These are phyloP conservation scores for Coniochaeta sp. DNA, from an alignment of 2,329 filamentous ascomycete genomes.

Conservation along the genomic window DNA sequence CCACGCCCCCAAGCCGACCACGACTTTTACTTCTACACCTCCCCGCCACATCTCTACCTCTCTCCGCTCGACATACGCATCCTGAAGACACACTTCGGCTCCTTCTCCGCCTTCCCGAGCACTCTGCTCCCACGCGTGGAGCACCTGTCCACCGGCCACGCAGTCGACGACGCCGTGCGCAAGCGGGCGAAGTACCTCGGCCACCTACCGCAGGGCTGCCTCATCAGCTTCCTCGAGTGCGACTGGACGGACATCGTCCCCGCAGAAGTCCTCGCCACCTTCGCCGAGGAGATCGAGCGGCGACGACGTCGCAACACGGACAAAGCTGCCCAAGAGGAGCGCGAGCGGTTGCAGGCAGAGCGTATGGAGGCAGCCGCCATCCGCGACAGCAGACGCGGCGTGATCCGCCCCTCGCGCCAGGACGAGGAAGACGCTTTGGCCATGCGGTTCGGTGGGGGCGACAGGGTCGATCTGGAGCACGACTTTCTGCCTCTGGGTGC, in stretches of 20 bases:
- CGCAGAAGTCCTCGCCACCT: conserved; percentile 65
- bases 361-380: conserved; percentile 67
- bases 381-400: conserved; percentile 34
- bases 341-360: conserved; percentile 75
- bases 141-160: conserved; percentile 80
- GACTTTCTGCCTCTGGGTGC: conserved; percentile 59
- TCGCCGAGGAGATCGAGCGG: conserved; percentile 68
- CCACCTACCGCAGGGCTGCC: conserved; percentile 83
- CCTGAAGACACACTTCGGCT: conserved; percentile 79
- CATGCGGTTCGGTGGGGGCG: conserved; percentile 15
- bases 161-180: conserved; percentile 77
- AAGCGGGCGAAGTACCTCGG: conserved; percentile 81
- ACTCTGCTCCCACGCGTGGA: conserved; percentile 83
- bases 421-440: conserved; percentile 31
- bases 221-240: conserved; percentile 86
- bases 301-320: conserved; percentile 72
- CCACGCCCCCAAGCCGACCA: conserved; percentile 23
- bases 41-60: conserved; percentile 80
- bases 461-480: conserved; percentile 40
- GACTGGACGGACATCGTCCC: conserved; percentile 90
- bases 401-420: conserved; percentile 1
- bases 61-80: conserved; percentile 90
- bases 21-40: conserved; percentile 81
- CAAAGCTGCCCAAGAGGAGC: conserved; percentile 80
- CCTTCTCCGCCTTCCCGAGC: conserved; percentile 75